Conservation (phyloP, 139 green algal genomes). For the Micromonas commoda region DNA sequence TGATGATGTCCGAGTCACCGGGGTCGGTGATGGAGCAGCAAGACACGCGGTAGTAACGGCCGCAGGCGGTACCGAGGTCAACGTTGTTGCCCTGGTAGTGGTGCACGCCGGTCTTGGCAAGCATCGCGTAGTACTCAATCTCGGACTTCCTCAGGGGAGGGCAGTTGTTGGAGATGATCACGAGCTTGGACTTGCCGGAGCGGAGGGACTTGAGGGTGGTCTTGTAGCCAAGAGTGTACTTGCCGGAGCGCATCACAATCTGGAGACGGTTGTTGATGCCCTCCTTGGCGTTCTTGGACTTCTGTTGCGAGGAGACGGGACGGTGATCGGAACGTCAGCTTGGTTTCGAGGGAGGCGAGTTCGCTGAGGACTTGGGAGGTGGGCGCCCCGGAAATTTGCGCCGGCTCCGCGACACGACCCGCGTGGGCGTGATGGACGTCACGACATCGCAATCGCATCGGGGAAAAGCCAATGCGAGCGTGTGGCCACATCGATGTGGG, state of each 20-base stretch:
- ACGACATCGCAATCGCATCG: too few species aligned
- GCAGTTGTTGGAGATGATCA: constrained; percentile 97
- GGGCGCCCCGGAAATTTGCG: too few species aligned
- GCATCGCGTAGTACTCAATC: constrained; percentile 99
- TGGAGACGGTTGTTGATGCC: constrained; percentile 90
- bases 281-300: constrained; percentile 80
- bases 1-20: constrained; percentile 45
- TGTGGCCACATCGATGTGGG: too few species aligned
- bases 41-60: constrained; percentile 89
- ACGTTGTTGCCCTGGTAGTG: constrained; percentile 99
- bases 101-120: constrained; percentile 96
- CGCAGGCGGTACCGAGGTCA: constrained; percentile 95
- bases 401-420: too few species aligned
- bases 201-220: constrained; percentile 94
- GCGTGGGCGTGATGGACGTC: too few species aligned
- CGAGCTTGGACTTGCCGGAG: constrained; percentile 93
- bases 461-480: too few species aligned
- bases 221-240: constrained; percentile 96
- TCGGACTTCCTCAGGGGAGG: constrained; percentile 90
- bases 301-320: neutral
- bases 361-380: too few species aligned
- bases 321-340: too few species aligned
- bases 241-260: constrained; percentile 99
- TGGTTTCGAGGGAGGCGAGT: too few species aligned
- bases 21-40: constrained; percentile 94